Evolutionary conservation across 2,329 filamentous ascomycete species (phyloP).

Genomic region (Diaporthe vexans): DNA sequence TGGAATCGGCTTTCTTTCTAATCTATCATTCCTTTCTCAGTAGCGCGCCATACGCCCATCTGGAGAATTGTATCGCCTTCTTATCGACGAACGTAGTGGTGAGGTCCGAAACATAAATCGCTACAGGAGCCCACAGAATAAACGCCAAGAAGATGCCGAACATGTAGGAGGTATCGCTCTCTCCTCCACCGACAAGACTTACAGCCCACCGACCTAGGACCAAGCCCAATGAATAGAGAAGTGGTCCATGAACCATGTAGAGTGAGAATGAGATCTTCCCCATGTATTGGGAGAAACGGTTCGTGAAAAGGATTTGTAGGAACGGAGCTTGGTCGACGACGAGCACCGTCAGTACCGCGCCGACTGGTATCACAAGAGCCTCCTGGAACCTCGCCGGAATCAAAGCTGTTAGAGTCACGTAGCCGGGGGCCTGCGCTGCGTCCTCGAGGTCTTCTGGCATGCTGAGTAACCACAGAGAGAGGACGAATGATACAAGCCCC

Average conservation of each 20-base stretch:
- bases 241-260: constrained; percentile 39
- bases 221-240: constrained; percentile 38
- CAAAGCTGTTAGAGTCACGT: not conserved
- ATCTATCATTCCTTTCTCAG: constrained; percentile 19
- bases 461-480: constrained; percentile 37
- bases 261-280: constrained; percentile 39
- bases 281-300: constrained; percentile 41
- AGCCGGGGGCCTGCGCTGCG: constrained; percentile 4
- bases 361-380: constrained; percentile 21
- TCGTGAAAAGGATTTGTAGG: constrained; percentile 39
- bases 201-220: constrained; percentile 18
- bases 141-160: constrained; percentile 35
- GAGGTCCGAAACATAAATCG: constrained; percentile 37
- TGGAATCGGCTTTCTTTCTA: too few species aligned
- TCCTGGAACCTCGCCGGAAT: constrained; percentile 19
- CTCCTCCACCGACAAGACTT: constrained; percentile 15
- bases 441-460: constrained; percentile 28
- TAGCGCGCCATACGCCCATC: constrained; percentile 33
- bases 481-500: constrained; percentile 27
- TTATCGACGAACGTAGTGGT: constrained; percentile 31
- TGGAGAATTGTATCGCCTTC: constrained; percentile 35
- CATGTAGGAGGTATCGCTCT: not conserved
- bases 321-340: constrained; percentile 34
- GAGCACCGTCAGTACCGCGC: constrained; percentile 33
- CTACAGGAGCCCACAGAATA: constrained; percentile 36